Evolutionary conservation across 2,329 filamentous ascomycete species (phyloP).

Genomic region (Ascochyta rabiei): DNA sequence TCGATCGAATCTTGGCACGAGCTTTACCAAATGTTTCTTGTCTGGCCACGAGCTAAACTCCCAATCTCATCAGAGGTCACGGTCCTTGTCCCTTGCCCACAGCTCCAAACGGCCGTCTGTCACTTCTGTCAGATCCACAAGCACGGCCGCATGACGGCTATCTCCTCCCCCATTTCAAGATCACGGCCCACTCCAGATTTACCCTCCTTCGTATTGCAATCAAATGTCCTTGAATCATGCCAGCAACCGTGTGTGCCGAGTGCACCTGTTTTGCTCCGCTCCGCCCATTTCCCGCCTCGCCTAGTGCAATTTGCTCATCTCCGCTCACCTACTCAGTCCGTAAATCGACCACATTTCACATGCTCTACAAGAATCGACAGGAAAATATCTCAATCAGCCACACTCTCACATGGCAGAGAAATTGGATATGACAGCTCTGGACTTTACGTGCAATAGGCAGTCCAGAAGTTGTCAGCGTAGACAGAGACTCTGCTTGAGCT

Average conservation of each 20-base stretch:
- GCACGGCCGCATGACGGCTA: slow-evolving; percentile 11
- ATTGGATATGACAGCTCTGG: too few species aligned
- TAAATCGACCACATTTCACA: not conserved
- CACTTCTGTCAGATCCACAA: slow-evolving; percentile 12
- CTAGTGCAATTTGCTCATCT: slow-evolving; percentile 4
- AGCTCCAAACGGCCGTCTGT: slow-evolving; percentile 10
- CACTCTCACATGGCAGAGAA: too few species aligned
- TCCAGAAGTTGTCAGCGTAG: too few species aligned
- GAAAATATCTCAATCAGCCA: too few species aligned
- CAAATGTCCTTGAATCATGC: slow-evolving; percentile 1
- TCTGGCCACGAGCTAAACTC: not conserved
- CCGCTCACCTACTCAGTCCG: slow-evolving; percentile 5
- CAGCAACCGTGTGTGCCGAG: not conserved
- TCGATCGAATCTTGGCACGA: not conserved
- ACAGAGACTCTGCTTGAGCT: too few species aligned
- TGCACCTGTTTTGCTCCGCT: slow-evolving; percentile 12
- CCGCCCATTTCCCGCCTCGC: slow-evolving; percentile 7
- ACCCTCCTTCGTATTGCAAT: not conserved
- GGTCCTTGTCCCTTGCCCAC: slow-evolving; percentile 3
- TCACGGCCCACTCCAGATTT: slow-evolving; percentile 3
- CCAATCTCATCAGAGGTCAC: slow-evolving; percentile 3
- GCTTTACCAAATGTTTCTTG: not conserved
- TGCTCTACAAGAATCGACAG: not conserved
- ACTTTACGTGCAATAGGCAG: too few species aligned
- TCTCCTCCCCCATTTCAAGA: not conserved